phyloP scores from a whole-genome alignment of 768 basidiomycete genomes.

The Boletus eberwhitei region DNA sequence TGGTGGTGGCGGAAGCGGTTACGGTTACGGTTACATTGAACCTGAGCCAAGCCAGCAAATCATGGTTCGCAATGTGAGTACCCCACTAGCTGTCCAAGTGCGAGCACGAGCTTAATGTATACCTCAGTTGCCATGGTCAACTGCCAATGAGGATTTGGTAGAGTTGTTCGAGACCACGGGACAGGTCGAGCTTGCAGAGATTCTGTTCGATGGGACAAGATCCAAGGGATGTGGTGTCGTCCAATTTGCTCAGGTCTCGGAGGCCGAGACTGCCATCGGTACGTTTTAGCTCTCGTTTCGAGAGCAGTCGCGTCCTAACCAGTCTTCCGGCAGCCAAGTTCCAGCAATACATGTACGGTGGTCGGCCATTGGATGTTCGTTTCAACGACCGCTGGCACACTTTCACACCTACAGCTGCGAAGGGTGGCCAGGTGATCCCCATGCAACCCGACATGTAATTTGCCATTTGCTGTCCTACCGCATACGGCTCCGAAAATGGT shows the following conservation, averaged over 20 bases:
- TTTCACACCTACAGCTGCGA: conserved; percentile 84
- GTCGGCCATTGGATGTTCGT: conserved; percentile 83
- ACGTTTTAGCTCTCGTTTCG: conserved; percentile 16
- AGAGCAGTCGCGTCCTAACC: not conserved
- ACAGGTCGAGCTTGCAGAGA: conserved; percentile 91
- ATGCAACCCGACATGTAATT: conserved; percentile 54
- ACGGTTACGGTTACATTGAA: conserved; percentile 42
- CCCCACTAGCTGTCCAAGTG: not conserved
- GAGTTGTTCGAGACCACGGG: conserved; percentile 98
- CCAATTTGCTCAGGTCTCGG: conserved; percentile 81
- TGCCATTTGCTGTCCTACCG: not conserved
- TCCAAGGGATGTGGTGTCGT: conserved; percentile 96
- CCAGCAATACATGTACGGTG: conserved; percentile 93
- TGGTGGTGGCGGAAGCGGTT: conserved; percentile 39
- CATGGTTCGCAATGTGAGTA: conserved; percentile 94
- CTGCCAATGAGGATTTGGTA: conserved; percentile 96
- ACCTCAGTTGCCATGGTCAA: conserved; percentile 91
- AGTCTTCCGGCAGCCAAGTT: conserved; percentile 65
- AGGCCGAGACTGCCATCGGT: conserved; percentile 95
- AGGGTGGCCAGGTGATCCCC: conserved; percentile 72
- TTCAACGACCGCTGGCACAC: conserved; percentile 97
- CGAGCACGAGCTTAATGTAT: not conserved
- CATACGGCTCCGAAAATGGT: not conserved
- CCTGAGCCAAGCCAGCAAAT: conserved; percentile 95
- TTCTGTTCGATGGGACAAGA: conserved; percentile 86